Conservation (phyloP, 2,329 filamentous ascomycete species). For the Claviceps sp. region DNA sequence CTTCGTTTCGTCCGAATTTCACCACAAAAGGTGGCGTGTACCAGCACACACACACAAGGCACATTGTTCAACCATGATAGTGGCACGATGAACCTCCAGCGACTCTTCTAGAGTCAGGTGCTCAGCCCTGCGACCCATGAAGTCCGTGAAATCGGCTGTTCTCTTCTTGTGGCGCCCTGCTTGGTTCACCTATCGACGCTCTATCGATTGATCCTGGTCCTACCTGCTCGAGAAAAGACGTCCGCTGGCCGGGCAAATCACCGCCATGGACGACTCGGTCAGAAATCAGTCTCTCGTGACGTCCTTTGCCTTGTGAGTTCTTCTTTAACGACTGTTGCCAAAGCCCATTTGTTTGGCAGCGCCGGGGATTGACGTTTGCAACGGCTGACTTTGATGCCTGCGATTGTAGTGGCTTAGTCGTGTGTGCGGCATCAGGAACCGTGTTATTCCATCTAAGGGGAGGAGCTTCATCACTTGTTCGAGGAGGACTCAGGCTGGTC, state of each 20-base stretch:
- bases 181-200: slow-evolving; percentile 11
- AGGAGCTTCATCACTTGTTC: slow-evolving; percentile 34
- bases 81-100: not conserved
- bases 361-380: not conserved
- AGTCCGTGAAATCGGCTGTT: not conserved
- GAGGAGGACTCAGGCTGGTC: slow-evolving; percentile 51
- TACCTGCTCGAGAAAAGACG: slow-evolving; percentile 16
- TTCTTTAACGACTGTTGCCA: not conserved
- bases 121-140: not conserved
- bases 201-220: slow-evolving; percentile 33
- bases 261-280: slow-evolving; percentile 31
- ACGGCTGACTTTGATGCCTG: not conserved
- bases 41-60: not conserved
- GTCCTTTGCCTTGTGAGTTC: slow-evolving; percentile 41
- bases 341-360: not conserved
- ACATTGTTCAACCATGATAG: not conserved
- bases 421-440: slow-evolving; percentile 35
- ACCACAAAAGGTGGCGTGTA: not conserved
- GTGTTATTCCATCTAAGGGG: slow-evolving; percentile 33
- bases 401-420: slow-evolving; percentile 31
- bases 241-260: slow-evolving; percentile 10
- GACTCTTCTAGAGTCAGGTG: not conserved
- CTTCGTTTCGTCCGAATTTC: not conserved
- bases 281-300: slow-evolving; percentile 35
- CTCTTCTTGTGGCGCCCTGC: not conserved